Percentiles rank a stretch among this genome's conserved stretches.
Conservation (phyloP, 371 early-diverging fungal species). For the Mortierella sp. region DNA sequence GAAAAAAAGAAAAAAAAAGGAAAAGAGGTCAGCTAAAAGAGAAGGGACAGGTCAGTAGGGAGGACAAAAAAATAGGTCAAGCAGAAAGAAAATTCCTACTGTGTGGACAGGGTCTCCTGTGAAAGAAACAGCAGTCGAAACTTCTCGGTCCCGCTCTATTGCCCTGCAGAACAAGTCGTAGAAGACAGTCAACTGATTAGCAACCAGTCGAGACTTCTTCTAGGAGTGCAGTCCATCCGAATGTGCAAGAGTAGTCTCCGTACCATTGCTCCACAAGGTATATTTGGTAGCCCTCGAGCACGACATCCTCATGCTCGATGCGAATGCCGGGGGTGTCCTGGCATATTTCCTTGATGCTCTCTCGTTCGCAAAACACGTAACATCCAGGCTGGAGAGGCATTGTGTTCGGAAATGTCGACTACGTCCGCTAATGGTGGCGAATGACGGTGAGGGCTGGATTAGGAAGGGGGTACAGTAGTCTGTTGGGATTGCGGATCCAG, state of each 20-base stretch:
- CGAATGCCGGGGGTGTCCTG: conserved; percentile 58
- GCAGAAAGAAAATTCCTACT: conserved; percentile 43
- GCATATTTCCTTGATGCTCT: conserved; percentile 59
- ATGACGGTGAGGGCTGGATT: too few relatives aligned
- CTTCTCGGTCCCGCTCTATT: conserved; percentile 64
- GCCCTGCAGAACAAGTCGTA: conserved; percentile 55
- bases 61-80: neutral
- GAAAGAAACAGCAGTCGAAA: conserved; percentile 71
- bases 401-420: neutral
- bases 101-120: conserved; percentile 69
- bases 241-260: neutral
- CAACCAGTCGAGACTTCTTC: neutral
- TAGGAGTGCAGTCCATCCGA: neutral
- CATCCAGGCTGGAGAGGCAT: conserved; percentile 44
- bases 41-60: neutral
- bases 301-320: conserved; percentile 57
- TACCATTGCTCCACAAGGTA: conserved; percentile 80
- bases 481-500: too few relatives aligned
- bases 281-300: conserved; percentile 68
- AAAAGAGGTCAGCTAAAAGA: too few relatives aligned
- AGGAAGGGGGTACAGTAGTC: too few relatives aligned
- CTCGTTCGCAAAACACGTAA: conserved; percentile 68
- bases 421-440: too few relatives aligned
- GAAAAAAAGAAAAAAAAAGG: neutral
- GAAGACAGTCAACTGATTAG: neutral